phyloP scores from a whole-genome alignment of 768 basidiomycete species.

The Phlebiopsis flavidoalba region DNA sequence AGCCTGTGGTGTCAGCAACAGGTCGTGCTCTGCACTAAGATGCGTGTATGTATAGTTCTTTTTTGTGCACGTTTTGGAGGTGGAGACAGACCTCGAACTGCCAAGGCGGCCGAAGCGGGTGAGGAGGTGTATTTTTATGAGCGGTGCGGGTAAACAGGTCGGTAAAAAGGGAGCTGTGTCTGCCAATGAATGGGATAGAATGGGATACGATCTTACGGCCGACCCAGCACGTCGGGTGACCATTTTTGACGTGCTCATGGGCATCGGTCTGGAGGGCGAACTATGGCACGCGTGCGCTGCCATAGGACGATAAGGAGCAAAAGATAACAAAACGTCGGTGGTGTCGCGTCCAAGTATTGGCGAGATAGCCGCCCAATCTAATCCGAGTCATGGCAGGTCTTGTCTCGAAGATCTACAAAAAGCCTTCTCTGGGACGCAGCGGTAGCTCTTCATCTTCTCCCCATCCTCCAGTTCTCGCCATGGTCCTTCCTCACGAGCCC shows the following conservation, averaged over 20 bases:
- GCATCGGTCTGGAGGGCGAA: background rate
- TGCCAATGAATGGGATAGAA: too few relatives aligned
- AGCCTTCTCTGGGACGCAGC: background rate
- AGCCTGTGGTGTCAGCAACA: too few relatives aligned
- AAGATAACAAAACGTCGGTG: background rate
- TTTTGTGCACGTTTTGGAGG: too few relatives aligned
- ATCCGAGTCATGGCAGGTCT: background rate
- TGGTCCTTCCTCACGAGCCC: slow-evolving; percentile 45
- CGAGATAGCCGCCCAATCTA: background rate
- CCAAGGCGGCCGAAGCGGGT: too few relatives aligned
- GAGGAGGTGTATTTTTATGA: too few relatives aligned
- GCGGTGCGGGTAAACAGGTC: too few relatives aligned
- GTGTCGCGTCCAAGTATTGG: background rate
- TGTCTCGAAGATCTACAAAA: background rate
- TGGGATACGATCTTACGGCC: too few relatives aligned
- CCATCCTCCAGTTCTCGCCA: background rate
- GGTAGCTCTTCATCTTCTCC: background rate
- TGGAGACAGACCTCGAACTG: too few relatives aligned
- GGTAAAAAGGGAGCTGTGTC: too few relatives aligned
- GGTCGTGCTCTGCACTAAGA: too few relatives aligned
- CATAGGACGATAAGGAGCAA: slow-evolving; percentile 5
- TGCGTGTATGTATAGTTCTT: too few relatives aligned
- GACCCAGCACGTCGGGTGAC: background rate
- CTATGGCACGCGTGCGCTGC: background rate
- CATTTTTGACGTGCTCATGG: slow-evolving; percentile 4